Conservation (phyloP, 257 asterid species). For the Rehmannia glutinosa region DNA sequence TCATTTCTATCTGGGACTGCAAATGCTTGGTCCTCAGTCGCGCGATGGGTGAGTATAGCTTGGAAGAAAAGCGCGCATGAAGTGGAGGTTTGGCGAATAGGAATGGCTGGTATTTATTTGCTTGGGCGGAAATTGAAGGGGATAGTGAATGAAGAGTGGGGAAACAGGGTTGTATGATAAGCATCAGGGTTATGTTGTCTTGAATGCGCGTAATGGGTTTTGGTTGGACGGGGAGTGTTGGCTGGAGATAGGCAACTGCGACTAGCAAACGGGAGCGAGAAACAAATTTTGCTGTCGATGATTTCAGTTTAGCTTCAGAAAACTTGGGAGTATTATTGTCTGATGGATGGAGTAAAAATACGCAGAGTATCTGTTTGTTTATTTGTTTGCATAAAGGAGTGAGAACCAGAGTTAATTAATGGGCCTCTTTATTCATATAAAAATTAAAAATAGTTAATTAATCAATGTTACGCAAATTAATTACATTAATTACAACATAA, state of each 20-base stretch:
- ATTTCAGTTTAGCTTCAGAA: background rate
- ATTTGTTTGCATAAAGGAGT: background rate
- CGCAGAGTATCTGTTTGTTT: slow-evolving; percentile 15
- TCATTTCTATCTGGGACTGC: slow-evolving; percentile 29
- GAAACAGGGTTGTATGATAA: slow-evolving; percentile 30
- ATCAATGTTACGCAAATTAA: no score
- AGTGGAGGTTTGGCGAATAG: slow-evolving; percentile 3
- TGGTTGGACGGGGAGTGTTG: slow-evolving; percentile 1
- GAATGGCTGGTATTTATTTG: slow-evolving; percentile 16
- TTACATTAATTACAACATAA: no score
- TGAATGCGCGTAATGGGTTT: slow-evolving; percentile 1
- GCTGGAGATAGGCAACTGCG: background rate
- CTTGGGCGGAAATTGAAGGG: slow-evolving; percentile 14
- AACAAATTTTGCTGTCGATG: background rate
- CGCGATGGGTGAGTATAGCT: slow-evolving; percentile 6
- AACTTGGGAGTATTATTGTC: no score
- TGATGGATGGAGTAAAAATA: no score
- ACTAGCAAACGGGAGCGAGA: background rate
- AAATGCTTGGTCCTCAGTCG: slow-evolving; percentile 25
- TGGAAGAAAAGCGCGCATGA: slow-evolving; percentile 9
- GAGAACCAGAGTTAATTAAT: no score
- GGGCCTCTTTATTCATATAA: no score
- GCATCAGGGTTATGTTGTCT: slow-evolving; percentile 29
- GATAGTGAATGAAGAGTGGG: slow-evolving; percentile 23
- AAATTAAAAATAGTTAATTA: no score